Percentiles rank a stretch among this genome's conserved stretches.
These are phyloP conservation scores for Exutisphaerella laricina DNA, from an alignment of 2,329 filamentous ascomycete genomes.

Conservation along the genomic window DNA sequence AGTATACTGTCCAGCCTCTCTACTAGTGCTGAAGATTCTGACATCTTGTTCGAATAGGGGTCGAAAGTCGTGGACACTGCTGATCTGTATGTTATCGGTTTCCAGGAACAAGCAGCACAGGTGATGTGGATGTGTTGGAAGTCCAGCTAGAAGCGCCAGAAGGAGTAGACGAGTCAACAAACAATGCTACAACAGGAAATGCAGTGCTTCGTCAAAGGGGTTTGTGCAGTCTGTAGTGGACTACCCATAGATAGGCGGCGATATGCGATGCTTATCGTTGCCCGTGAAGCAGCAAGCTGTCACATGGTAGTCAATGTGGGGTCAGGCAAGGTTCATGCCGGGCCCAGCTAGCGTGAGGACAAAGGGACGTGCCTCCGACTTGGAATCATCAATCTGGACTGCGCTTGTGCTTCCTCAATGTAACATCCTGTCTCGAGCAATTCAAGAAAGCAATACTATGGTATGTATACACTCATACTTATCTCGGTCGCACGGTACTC, in stretches of 20 bases:
- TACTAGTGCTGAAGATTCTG: conserved; percentile 10
- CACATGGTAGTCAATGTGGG: not conserved
- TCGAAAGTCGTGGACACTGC: no score
- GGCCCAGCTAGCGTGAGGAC: no score
- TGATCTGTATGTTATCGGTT: conserved; percentile 8
- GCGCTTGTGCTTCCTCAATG: no score
- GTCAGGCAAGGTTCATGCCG: not conserved
- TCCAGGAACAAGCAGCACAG: not conserved
- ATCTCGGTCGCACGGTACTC: not conserved
- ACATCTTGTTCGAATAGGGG: conserved; percentile 2
- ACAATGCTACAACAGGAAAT: not conserved
- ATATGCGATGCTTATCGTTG: conserved; percentile 4
- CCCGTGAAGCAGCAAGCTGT: not conserved
- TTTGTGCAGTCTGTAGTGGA: not conserved
- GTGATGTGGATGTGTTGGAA: no score
- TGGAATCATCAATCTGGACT: no score
- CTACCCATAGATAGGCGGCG: not conserved
- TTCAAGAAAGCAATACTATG: conserved; percentile 5
- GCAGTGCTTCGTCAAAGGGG: not conserved
- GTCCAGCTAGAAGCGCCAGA: no score
- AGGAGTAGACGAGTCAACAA: no score
- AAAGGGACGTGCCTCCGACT: no score
- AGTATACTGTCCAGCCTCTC: conserved; percentile 50
- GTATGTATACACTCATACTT: conserved; percentile 2
- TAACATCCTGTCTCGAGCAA: not conserved